Base-by-base conservation (phyloP, 345 rosid genomes). In the Citrus unshiu region DNA sequence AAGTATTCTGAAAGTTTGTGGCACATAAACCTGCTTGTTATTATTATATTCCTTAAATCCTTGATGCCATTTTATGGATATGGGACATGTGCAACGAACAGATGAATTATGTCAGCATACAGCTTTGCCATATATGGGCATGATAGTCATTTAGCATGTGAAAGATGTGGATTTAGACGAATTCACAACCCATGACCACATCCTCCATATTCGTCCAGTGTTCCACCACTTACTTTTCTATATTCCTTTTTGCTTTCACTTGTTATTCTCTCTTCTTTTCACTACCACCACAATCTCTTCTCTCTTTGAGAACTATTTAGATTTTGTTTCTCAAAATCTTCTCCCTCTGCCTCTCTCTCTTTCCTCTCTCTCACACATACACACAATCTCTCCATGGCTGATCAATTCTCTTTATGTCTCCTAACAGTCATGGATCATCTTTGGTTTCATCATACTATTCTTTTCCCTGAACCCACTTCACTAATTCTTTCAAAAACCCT, bases 401-500 rank as follows among this genome's bases (percentile, higher is more conserved):
- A 81, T 29, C 70, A 35, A 29, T 43, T 74, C 78, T 79, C 88
- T 27, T 43, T 84, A 0, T 84, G 81, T 75, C 75, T 90, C 34
- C 54, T 88, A 24, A 79, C 74, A 54, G 81, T 75, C 34, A 91
- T 90, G 95, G 93, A 91, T 66, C 82, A 87, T n/a, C 89, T 90
- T 25, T 90, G 95, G 95, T 91, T 90, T 74, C 84, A 88, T 73
- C 85, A 84, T 25, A 78, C 73, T 13, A 79, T 90, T 75, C 78
- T 88, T 46, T 72, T 83, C 84, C 59, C 88, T 18, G 79, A 85
- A 32, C 76, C 88, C 75, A 54, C 68, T 68, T 37, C 84, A 19
- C 37, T 40, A 9, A 25, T 49, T 32, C 13, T 60, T 64, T 78
- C 72, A 39, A 73, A 81, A 82, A 49, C 79, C 73, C 70, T 51